Conservation (phyloP, 1,284 basidiomycete genomes). For the Trichosporon asahii region DNA sequence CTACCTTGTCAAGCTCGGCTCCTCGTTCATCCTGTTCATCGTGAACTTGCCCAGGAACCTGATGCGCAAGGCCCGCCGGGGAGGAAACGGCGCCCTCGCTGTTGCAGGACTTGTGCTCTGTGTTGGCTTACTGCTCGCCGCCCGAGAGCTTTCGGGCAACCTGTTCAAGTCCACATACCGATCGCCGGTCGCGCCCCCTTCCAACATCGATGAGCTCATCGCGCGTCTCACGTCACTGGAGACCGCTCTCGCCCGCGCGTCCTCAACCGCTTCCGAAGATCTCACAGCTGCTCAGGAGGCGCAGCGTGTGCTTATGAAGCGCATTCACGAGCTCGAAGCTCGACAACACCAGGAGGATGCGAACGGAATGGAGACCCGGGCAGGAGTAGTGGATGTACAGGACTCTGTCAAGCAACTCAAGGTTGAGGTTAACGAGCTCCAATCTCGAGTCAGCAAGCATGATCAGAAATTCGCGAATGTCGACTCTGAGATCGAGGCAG, state of each 20-base stretch:
- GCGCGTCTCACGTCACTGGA: slow-evolving; percentile 58
- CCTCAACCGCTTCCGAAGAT: slow-evolving; percentile 28
- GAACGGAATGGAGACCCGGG: not conserved
- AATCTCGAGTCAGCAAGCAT: not conserved
- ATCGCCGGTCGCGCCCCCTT: slow-evolving; percentile 60
- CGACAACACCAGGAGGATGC: not conserved
- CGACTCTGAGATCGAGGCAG: not conserved
- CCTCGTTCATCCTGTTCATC: not conserved
- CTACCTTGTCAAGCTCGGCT: not conserved
- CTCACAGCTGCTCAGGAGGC: slow-evolving; percentile 10
- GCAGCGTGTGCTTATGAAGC: not conserved
- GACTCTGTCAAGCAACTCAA: not conserved
- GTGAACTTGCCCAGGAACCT: not conserved
- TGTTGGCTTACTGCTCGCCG: not conserved
- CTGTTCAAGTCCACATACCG: slow-evolving; percentile 18
- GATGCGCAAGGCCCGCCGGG: not conserved
- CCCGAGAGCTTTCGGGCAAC: not conserved
- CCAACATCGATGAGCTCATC: slow-evolving; percentile 66
- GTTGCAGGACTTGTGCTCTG: slow-evolving; percentile 24
- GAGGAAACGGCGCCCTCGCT: slow-evolving; percentile 21
- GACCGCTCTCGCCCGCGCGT: slow-evolving; percentile 36
- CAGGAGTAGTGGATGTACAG: not conserved
- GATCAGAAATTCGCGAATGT: not conserved
- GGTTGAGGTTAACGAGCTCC: not conserved
- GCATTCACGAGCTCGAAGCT: not conserved